Percentiles rank a stretch among this genome's conserved stretches.
phyloP scores from a whole-genome alignment of 768 basidiomycete species.

The Auriscalpium microsporum region DNA sequence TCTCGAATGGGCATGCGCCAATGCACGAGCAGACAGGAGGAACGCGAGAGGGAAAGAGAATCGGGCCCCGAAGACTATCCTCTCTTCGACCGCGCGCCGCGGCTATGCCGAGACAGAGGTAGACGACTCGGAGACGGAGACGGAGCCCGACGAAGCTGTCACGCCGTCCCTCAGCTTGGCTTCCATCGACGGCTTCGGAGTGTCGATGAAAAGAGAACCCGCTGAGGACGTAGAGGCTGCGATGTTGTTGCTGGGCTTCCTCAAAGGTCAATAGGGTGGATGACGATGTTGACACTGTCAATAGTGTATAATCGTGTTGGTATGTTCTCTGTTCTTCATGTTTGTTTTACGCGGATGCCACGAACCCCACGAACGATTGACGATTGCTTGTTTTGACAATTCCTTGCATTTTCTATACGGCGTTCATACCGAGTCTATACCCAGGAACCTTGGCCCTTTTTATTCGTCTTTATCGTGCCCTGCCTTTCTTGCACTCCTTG shows the following conservation, averaged over 20 bases:
- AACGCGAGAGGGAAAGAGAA: conserved; percentile 14
- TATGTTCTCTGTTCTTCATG: background rate
- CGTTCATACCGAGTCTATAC: too few relatives aligned
- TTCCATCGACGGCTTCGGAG: background rate
- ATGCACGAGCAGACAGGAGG: conserved; percentile 24
- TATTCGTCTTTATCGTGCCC: too few relatives aligned
- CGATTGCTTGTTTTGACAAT: too few relatives aligned
- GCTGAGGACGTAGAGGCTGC: conserved; percentile 30
- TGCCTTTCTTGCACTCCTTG: too few relatives aligned
- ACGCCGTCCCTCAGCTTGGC: conserved; percentile 10
- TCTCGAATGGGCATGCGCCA: conserved; percentile 70
- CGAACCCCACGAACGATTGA: too few relatives aligned
- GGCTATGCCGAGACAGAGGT: background rate
- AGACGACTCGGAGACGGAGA: conserved; percentile 12
- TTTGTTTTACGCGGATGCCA: too few relatives aligned
- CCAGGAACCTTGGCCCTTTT: too few relatives aligned
- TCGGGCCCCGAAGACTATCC: conserved; percentile 15
- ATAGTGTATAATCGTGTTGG: background rate
- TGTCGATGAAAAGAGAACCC: conserved; percentile 4
- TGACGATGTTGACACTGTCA: background rate
- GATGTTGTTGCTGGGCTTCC: conserved; percentile 29
- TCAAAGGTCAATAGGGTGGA: conserved; percentile 11
- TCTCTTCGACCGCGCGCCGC: background rate
- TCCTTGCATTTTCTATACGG: too few relatives aligned
- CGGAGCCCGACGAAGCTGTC: conserved; percentile 14